Conservation (phyloP, 208 protist genomes). For the Tritrichomonas foetus region DNA sequence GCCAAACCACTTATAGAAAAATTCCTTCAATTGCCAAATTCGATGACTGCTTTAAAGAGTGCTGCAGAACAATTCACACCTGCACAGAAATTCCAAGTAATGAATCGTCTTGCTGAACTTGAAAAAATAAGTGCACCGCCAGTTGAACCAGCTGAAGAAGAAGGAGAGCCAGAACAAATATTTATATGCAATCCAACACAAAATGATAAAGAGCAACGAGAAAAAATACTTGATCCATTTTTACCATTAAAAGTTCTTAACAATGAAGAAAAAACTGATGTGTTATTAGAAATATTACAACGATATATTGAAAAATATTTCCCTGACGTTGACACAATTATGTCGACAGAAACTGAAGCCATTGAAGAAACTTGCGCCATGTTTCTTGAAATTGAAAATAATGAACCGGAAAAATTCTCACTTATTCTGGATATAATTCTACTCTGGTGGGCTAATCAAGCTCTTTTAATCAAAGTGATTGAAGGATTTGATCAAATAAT, state of each 20-base stretch:
- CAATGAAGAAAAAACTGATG: not conserved
- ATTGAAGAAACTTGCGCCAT: not conserved
- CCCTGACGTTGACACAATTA: not conserved
- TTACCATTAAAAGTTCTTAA: not conserved
- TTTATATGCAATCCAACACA: not conserved
- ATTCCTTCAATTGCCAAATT: not conserved
- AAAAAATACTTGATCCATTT: conserved; percentile 34
- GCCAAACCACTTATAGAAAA: not conserved
- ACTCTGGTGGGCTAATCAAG: not conserved
- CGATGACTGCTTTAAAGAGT: not conserved
- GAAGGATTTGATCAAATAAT: conserved; percentile 31
- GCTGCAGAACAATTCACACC: not conserved
- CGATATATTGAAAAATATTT: not conserved
- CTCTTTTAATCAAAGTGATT: not conserved
- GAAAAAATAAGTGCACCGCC: not conserved
- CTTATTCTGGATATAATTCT: not conserved
- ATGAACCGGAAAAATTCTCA: not conserved
- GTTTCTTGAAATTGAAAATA: not conserved
- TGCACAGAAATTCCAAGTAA: not conserved
- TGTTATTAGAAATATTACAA: not conserved
- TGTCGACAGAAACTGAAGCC: not conserved
- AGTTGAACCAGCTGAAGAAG: not conserved
- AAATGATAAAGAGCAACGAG: not conserved
- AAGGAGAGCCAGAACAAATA: not conserved
- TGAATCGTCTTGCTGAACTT: not conserved